Evolutionary conservation across 2,329 filamentous ascomycete genomes (phyloP).

Genomic region (Hysterium pulicare): DNA sequence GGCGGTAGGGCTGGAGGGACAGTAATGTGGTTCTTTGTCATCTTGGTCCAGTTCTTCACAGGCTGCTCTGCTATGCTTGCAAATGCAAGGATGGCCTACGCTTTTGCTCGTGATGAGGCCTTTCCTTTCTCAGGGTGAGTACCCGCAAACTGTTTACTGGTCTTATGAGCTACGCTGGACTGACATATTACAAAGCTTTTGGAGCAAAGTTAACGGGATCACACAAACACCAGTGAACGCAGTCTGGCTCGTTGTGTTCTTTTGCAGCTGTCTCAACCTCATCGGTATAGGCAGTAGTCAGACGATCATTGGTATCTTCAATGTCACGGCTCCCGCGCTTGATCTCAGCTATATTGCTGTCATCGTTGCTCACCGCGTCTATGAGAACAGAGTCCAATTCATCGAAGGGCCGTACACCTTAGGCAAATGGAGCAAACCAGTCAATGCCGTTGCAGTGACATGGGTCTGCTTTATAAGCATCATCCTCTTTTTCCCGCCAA

Average conservation of each 20-base stretch:
- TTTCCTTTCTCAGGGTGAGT: conserved; percentile 57
- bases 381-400: conserved; percentile 51
- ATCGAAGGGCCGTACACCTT: conserved; percentile 58
- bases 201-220: conserved; percentile 50
- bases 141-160: not conserved
- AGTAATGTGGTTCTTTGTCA: conserved; percentile 60
- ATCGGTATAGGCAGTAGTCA: conserved; percentile 51
- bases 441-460: conserved; percentile 56
- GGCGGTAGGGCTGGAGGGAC: conserved; percentile 56
- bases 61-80: conserved; percentile 63
- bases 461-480: conserved; percentile 63
- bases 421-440: conserved; percentile 52
- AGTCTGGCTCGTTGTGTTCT: conserved; percentile 62
- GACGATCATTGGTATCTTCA: conserved; percentile 51
- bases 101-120: conserved; percentile 58
- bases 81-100: conserved; percentile 61
- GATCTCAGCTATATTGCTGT: conserved; percentile 59
- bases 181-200: conserved; percentile 38
- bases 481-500: conserved; percentile 53
- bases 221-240: conserved; percentile 61
- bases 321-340: conserved; percentile 45
- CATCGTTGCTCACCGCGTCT: conserved; percentile 56
- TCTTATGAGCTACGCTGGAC: conserved; percentile 15
- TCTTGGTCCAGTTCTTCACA: conserved; percentile 64
- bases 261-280: conserved; percentile 51